Evolutionary conservation across 176 grass and related monocot species (phyloP).

Genomic region (Otatea glauca): DNA sequence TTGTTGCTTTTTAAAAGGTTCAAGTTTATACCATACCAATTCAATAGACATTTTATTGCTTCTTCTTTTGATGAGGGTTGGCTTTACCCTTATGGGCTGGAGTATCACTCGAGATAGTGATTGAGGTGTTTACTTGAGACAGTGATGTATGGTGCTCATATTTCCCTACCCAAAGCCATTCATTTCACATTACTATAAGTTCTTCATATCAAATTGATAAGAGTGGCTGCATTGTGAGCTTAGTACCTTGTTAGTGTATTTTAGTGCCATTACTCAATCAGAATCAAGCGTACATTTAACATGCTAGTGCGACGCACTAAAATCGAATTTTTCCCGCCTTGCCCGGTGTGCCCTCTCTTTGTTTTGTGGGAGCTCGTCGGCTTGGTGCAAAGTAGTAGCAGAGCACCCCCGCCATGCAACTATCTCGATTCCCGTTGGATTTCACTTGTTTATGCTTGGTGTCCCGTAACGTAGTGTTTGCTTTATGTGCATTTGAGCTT

Average conservation of each 20-base stretch:
- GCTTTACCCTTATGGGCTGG: neutral
- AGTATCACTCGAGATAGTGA: constrained; percentile 11
- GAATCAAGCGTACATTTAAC: neutral
- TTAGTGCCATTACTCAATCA: constrained; percentile 4
- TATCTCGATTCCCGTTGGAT: too few relatives aligned
- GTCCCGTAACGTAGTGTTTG: too few relatives aligned
- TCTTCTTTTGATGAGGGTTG: constrained; percentile 11
- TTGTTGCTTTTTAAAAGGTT: constrained; percentile 14
- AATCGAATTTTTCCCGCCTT: too few relatives aligned
- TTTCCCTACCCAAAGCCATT: neutral
- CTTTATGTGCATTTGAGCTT: too few relatives aligned
- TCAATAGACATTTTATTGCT: constrained; percentile 2
- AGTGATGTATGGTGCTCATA: neutral
- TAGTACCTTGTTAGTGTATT: neutral
- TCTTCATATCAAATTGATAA: neutral
- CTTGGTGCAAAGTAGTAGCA: too few relatives aligned
- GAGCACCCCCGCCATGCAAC: too few relatives aligned
- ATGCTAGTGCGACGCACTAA: neutral
- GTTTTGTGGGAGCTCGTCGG: too few relatives aligned
- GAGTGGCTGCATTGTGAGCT: constrained; percentile 1
- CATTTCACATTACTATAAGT: neutral
- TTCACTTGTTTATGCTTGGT: too few relatives aligned
- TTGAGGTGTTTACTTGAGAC: neutral
- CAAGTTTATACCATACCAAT: constrained; percentile 24
- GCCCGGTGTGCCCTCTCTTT: too few relatives aligned